phyloP scores from a whole-genome alignment of 768 basidiomycete genomes.

The Gymnopilus dilepis region DNA sequence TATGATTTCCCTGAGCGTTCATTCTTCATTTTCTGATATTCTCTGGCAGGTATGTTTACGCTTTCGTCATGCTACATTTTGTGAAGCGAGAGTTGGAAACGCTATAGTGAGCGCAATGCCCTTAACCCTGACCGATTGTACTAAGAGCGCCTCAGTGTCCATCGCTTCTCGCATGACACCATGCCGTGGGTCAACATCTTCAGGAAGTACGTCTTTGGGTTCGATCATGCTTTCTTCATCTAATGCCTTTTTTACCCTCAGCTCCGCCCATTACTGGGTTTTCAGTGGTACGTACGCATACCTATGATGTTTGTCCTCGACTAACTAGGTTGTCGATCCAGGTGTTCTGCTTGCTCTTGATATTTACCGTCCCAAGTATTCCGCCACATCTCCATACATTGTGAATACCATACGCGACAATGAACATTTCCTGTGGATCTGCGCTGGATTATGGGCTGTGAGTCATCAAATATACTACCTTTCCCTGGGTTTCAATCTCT shows the following conservation, averaged over 20 bases:
- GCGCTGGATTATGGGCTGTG: slow-evolving; percentile 77
- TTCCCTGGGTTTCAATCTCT: too few relatives aligned
- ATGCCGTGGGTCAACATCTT: slow-evolving; percentile 89
- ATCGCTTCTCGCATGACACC: slow-evolving; percentile 94
- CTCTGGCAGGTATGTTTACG: slow-evolving; percentile 60
- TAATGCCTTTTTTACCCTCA: slow-evolving; percentile 34
- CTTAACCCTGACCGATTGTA: slow-evolving; percentile 2
- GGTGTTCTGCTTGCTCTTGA: slow-evolving; percentile 82
- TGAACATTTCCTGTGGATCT: slow-evolving; percentile 68
- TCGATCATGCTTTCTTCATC: neutral
- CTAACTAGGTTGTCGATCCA: slow-evolving; percentile 21
- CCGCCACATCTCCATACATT: slow-evolving; percentile 65
- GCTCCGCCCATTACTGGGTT: slow-evolving; percentile 90
- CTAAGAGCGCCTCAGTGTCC: slow-evolving; percentile 57
- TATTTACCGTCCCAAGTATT: slow-evolving; percentile 82
- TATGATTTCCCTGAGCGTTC: slow-evolving; percentile 34
- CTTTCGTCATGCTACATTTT: slow-evolving; percentile 85
- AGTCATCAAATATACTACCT: slow-evolving; percentile 39
- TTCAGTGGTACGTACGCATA: slow-evolving; percentile 54
- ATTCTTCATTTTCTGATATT: slow-evolving; percentile 7
- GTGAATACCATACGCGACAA: slow-evolving; percentile 67
- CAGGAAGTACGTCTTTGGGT: slow-evolving; percentile 79
- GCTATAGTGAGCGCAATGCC: slow-evolving; percentile 64
- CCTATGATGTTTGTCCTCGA: neutral
- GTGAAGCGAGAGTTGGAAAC: slow-evolving; percentile 93